Evolutionary conservation across 352 stramenopile species (phyloP), one percentile per base, ranked within the genome.

Genomic region (Pythium sp.): DNA sequence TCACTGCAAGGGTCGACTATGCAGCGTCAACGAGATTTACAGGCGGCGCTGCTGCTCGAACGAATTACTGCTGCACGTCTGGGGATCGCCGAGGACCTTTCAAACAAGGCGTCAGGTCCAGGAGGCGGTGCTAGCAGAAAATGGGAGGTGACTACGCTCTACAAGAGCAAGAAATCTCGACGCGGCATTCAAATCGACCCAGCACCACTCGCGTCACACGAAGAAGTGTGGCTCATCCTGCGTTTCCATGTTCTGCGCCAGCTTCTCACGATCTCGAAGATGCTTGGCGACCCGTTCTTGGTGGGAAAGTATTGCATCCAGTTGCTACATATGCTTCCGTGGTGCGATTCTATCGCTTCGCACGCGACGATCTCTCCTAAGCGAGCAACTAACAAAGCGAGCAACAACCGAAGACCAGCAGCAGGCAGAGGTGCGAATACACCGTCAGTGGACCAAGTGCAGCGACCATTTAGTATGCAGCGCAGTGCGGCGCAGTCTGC

Each of bases 171-270:
- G 18, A 77, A 75, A 51, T 4, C 60, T 60, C 58, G 51, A 38
- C 58, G 66, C 38, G 56, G 57, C 30, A 60, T 62, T 15, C 54
- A 59, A 22, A 18, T 55, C 2, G 64, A 68, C 58, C 46, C 51
- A 9, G 55, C 54, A 22, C 41, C 46, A 20, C 28, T 30, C 24
- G 7, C 59, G 56, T 38, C 36, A 2, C 74, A 84, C 30, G 74
- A 88, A 59, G 72, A 86, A 62, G 77, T 77, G 43, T 95, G 88
- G 88, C 74, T 93, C 34, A 70, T 81, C 41, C 73, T 94, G 38
- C 81, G 85, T 15, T 90, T 95, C 49, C 84, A 94, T 58, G 82
- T 93, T 0, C 72, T 95, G 36, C 81, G 88, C 6, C 88, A 95
- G 68, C 80, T 94, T 8, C 59, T 94, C 51, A 80, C 74, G 1